phyloP scores from a whole-genome alignment of 768 basidiomycete genomes.

The Leccinum rimulosum region DNA sequence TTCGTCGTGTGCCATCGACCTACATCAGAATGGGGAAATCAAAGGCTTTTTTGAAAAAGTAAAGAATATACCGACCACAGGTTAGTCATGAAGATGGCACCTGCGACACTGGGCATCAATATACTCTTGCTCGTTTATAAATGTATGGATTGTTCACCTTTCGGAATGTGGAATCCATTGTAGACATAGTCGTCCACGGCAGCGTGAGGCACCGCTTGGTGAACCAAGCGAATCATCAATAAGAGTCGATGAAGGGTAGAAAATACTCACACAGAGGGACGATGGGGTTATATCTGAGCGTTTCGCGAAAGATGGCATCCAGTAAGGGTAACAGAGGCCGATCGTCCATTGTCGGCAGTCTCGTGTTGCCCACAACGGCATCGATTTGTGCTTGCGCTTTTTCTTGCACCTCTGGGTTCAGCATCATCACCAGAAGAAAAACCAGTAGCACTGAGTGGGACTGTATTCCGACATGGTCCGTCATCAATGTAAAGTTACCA shows the following conservation, averaged over 20 bases:
- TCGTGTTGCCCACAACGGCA: neutral
- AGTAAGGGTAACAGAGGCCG: neutral
- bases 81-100: neutral
- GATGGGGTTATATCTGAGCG: neutral
- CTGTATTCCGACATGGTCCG: neutral
- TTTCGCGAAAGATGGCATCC: neutral
- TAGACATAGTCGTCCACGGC: neutral
- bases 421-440: neutral
- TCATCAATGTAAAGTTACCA: too few species aligned
- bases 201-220: neutral
- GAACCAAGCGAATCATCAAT: neutral
- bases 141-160: neutral
- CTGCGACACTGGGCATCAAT: neutral
- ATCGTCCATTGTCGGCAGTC: neutral
- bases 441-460: neutral
- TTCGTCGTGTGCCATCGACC: neutral
- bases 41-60: neutral
- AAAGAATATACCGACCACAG: neutral
- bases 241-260: too few species aligned
- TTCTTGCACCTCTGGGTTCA: neutral
- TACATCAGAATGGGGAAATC: neutral
- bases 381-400: neutral
- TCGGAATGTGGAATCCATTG: neutral
- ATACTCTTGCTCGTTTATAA: neutral
- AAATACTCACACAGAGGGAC: neutral